Conservation (phyloP, 2,329 filamentous ascomycete genomes). For the Pyrenochaeta sp. region DNA sequence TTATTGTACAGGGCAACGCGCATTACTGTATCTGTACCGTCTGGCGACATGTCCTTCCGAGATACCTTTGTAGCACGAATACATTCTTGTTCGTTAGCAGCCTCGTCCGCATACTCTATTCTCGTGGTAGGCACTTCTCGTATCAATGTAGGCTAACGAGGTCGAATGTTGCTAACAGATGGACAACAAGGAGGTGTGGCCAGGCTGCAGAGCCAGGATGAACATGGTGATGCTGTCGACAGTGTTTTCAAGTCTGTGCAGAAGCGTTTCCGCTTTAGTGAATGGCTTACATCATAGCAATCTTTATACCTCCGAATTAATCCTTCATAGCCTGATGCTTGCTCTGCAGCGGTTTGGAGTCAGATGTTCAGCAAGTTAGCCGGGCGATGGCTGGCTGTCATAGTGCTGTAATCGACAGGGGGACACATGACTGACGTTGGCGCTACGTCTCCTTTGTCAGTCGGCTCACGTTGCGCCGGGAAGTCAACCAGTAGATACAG, state of each 20-base stretch:
- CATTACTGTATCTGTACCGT: slow-evolving; percentile 12
- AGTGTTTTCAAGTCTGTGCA: no score
- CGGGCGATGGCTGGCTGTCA: slow-evolving; percentile 12
- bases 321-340: neutral
- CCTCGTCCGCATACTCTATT: no score
- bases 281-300: neutral
- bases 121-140: no score
- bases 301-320: no score
- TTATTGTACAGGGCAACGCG: neutral
- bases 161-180: no score
- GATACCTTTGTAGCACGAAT: slow-evolving; percentile 20
- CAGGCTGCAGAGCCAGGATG: no score
- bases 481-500: neutral
- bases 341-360: neutral
- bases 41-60: slow-evolving; percentile 14
- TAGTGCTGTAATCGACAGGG: slow-evolving; percentile 1
- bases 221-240: no score
- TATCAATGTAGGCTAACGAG: no score
- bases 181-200: no score
- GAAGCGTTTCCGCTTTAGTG: neutral
- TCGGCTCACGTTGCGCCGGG: neutral
- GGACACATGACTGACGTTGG: slow-evolving; percentile 2
- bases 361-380: slow-evolving; percentile 14
- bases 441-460: neutral
- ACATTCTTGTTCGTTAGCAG: slow-evolving; percentile 2